phyloP scores from a whole-genome alignment of 441 rosid species.

The Melastoma candidum region DNA sequence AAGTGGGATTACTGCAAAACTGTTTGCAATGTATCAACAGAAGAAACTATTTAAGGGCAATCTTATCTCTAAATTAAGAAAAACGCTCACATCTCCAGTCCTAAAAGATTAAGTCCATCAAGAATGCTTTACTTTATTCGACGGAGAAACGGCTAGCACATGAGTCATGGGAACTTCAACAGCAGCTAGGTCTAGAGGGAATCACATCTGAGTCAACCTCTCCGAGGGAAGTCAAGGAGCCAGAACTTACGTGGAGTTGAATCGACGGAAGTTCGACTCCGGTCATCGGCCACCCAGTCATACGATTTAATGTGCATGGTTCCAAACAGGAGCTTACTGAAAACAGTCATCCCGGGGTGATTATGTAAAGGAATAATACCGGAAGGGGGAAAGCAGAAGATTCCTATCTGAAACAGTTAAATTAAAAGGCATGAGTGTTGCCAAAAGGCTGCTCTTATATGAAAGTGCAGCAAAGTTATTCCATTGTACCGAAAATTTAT shows the following conservation, averaged over 20 bases:
- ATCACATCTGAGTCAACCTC: too few relatives aligned
- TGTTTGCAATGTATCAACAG: too few relatives aligned
- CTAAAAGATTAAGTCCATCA: too few relatives aligned
- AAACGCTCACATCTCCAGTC: too few relatives aligned
- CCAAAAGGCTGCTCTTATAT: background rate
- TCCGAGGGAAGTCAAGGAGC: background rate
- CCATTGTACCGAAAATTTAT: conserved; percentile 4
- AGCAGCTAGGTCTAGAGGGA: too few relatives aligned
- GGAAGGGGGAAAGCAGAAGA: conserved; percentile 86
- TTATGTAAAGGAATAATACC: conserved; percentile 87
- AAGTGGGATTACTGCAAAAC: too few relatives aligned
- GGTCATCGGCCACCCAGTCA: conserved; percentile 64
- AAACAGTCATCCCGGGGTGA: conserved; percentile 96
- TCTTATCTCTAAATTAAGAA: too few relatives aligned
- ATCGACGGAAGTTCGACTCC: conserved; percentile 23
- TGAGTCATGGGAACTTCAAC: too few relatives aligned
- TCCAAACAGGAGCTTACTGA: conserved; percentile 87
- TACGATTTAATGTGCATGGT: conserved; percentile 87
- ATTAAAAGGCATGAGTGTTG: background rate
- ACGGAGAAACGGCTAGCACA: too few relatives aligned
- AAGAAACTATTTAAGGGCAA: too few relatives aligned
- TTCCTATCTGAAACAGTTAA: conserved; percentile 52
- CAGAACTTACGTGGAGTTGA: conserved; percentile 24
- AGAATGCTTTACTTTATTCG: background rate
- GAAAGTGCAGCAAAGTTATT: background rate